Evolutionary conservation across 2,329 filamentous ascomycete species (phyloP), one percentile per base, ranked within the genome.

Genomic region (Alternaria incomplexa): DNA sequence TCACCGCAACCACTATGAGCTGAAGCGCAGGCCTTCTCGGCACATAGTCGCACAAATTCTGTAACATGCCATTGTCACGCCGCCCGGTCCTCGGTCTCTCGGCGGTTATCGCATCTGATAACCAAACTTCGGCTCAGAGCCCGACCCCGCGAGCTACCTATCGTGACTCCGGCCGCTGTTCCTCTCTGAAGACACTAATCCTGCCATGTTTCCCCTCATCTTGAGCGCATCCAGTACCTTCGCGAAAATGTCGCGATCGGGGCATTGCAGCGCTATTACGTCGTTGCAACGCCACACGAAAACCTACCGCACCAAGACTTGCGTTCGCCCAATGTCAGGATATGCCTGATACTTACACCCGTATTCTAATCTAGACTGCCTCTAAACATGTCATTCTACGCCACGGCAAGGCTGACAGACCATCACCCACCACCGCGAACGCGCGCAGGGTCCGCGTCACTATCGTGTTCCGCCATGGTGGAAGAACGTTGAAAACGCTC

Each of bases 101-200:
- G 55, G 61, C 57, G 32, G 25, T 20, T 22, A 46, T 51, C 36
- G 53, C 63, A 65, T 65, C 63, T 65, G 63, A 65, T 65, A 65
- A 65, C 52, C 48, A 45, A 28, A 54, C 26, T 25, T 22, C 26
- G 30, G 22, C 20, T 36, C 32, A 43, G 47, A 22, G 25, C 36
- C 28, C 47, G 28, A 44, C 47, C 56, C 48, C 55, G 26, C 44
- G 44, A 23, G 56, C n/a, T 43, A 51, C 15, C 12, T 50, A 28
- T 26, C 20, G 30, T 44, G 50, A 26, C 30, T 46, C 51, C 44
- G 43, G 12, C 53, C 46, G 46, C 28, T 40, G 30, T n/a, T 46
- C 43, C 5, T 40, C 30, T 15, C 43, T 40, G 22, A 26, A 25
- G 22, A 30, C 28, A 26, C 13, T 15, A 40, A 52, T 32, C 28